A percentile compares a stretch with the other conserved stretches of the same genome.
Conservation (phyloP, 2,329 filamentous ascomycete species). For the Ascocoryne sarcoides region DNA sequence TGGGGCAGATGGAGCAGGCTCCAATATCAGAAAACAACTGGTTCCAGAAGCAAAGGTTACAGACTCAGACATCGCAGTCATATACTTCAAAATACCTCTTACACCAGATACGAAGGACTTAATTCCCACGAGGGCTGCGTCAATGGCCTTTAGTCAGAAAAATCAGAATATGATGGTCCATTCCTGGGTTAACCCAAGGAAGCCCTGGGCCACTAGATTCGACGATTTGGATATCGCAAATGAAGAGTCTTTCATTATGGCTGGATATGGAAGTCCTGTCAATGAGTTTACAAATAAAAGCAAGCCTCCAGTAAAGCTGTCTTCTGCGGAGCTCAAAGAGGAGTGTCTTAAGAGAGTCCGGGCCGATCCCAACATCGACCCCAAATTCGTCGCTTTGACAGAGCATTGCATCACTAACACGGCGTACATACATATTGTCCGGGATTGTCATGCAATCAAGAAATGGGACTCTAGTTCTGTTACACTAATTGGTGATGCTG, state of each 20-base stretch:
- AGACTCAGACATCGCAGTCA: slow-evolving; percentile 16
- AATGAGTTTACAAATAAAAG: slow-evolving; percentile 17
- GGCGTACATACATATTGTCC: slow-evolving; percentile 16
- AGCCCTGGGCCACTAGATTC: slow-evolving; percentile 17
- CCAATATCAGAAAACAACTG: slow-evolving; percentile 35
- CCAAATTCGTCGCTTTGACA: slow-evolving; percentile 14
- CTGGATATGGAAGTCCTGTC: slow-evolving; percentile 18
- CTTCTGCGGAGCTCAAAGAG: slow-evolving; percentile 18
- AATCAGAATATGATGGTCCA: slow-evolving; percentile 24
- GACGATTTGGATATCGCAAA: slow-evolving; percentile 15
- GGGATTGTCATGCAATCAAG: slow-evolving; percentile 18
- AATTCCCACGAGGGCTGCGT: slow-evolving; percentile 13
- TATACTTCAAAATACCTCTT: slow-evolving; percentile 25
- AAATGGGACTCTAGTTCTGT: slow-evolving; percentile 18
- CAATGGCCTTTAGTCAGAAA: slow-evolving; percentile 18
- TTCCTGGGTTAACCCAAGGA: slow-evolving; percentile 21
- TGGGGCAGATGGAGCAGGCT: slow-evolving; percentile 47
- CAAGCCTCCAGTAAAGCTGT: slow-evolving; percentile 14
- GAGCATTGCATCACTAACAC: slow-evolving; percentile 17
- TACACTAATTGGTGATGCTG: slow-evolving; percentile 23
- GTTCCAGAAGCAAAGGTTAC: slow-evolving; percentile 16
- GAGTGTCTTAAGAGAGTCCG: slow-evolving; percentile 16
- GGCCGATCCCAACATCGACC: slow-evolving; percentile 12
- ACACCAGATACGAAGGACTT: slow-evolving; percentile 17
- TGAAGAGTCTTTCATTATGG: slow-evolving; percentile 26